Percentiles rank a stretch among this genome's conserved stretches.
Evolutionary conservation across 2,329 filamentous ascomycete species (phyloP).

Genomic region (Aspergillus intermedius): DNA sequence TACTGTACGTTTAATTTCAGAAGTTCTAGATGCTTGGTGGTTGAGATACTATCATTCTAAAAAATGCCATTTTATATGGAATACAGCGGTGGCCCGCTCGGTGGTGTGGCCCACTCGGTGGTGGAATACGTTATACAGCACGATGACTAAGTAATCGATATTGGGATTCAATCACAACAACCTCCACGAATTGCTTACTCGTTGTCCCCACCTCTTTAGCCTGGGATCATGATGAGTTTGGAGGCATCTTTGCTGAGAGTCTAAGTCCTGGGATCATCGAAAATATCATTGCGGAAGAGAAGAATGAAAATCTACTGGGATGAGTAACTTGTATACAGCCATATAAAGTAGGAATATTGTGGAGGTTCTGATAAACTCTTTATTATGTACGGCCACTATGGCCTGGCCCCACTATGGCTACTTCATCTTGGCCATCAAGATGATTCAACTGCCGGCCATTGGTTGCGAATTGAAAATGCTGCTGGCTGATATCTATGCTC

Average conservation of each 20-base stretch:
- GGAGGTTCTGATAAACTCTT: neutral
- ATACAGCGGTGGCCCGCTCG: no score
- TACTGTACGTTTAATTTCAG: no score
- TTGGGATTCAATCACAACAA: no score
- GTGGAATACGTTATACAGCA: no score
- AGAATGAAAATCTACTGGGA: slow-evolving; percentile 30
- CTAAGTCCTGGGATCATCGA: slow-evolving; percentile 59
- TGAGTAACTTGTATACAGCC: slow-evolving; percentile 6
- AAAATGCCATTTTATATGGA: no score
- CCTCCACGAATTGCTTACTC: no score
- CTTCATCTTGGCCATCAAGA: slow-evolving; percentile 81
- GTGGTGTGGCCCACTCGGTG: no score
- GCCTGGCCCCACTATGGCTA: slow-evolving; percentile 87
- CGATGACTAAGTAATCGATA: no score
- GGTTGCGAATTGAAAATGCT: slow-evolving; percentile 77
- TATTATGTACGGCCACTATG: slow-evolving; percentile 61
- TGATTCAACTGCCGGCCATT: slow-evolving; percentile 78
- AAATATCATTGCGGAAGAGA: slow-evolving; percentile 20
- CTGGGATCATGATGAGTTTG: neutral
- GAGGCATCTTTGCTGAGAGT: slow-evolving; percentile 59
- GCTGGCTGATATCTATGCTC: slow-evolving; percentile 58
- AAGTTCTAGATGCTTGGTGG: no score
- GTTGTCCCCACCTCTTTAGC: no score
- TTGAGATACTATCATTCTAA: no score
- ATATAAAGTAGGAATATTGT: slow-evolving; percentile 18